These are phyloP conservation scores for Ophiostoma australiae DNA, from an alignment of 2,329 filamentous ascomycete species.

Conservation along the genomic window DNA sequence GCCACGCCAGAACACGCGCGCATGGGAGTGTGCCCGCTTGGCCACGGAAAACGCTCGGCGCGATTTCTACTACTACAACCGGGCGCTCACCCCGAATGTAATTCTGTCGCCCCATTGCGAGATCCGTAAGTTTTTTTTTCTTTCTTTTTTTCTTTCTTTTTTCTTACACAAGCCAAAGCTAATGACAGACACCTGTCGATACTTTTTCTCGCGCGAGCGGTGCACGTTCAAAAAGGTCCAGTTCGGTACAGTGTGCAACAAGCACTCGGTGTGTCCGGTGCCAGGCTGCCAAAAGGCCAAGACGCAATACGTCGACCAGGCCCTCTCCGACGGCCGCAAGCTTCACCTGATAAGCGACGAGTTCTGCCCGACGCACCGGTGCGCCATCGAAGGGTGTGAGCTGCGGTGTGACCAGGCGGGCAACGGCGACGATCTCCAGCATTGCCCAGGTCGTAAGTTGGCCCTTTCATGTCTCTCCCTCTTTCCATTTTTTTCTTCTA, in stretches of 20 bases:
- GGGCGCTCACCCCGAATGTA: not conserved
- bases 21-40: slow-evolving; percentile 19
- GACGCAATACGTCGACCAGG: not conserved
- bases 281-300: not conserved
- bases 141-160: not conserved
- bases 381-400: slow-evolving; percentile 1
- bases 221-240: slow-evolving; percentile 21
- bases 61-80: slow-evolving; percentile 17
- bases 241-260: slow-evolving; percentile 20
- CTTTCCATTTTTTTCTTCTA: too few relatives aligned
- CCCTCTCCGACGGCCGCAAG: not conserved
- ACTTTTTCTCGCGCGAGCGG: slow-evolving; percentile 20
- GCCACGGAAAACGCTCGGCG: slow-evolving; percentile 15
- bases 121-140: slow-evolving; percentile 5
- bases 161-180: not conserved
- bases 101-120: slow-evolving; percentile 12
- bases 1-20: not conserved
- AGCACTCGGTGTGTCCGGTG: slow-evolving; percentile 1
- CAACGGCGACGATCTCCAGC: not conserved
- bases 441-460: not conserved
- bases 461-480: not conserved
- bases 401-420: not conserved
- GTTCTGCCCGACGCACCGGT: not conserved
- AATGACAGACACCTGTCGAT: slow-evolving; percentile 25
- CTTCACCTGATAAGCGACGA: not conserved